Evolutionary conservation across 2,329 filamentous ascomycete species (phyloP).

Genomic region (Fusarium tuaranense): DNA sequence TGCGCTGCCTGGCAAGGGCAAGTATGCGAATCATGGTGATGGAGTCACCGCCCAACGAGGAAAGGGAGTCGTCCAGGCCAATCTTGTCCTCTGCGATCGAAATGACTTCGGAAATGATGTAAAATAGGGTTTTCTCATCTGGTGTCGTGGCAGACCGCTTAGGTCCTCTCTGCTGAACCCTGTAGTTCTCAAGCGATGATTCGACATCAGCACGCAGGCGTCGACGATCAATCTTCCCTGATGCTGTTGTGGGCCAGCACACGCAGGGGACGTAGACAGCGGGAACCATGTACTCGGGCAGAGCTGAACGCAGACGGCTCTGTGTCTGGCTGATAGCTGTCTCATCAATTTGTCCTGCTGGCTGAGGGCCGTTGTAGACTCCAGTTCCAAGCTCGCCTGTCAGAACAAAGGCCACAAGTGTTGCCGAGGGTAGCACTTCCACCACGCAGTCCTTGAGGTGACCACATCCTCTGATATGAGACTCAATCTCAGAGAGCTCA

Average conservation of each 20-base stretch:
- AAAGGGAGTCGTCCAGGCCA: not conserved
- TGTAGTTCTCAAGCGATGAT: not conserved
- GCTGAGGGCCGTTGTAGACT: not conserved
- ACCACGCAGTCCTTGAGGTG: not conserved
- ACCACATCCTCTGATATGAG: not conserved
- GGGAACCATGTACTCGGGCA: not conserved
- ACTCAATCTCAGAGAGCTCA: not conserved
- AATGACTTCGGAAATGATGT: not conserved
- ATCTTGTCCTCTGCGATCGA: not conserved
- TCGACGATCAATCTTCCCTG: not conserved
- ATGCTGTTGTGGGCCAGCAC: not conserved
- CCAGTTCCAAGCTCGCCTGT: not conserved
- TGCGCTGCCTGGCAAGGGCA: not conserved
- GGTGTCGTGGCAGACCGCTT: not conserved
- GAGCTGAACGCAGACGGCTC: not conserved
- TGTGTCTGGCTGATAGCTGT: not conserved
- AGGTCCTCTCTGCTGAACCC: not conserved
- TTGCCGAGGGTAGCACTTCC: not conserved
- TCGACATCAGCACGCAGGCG: not conserved
- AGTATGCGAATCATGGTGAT: not conserved
- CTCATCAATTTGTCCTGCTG: not conserved
- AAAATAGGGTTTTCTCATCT: not conserved
- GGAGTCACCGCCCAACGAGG: not conserved
- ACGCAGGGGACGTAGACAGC: not conserved
- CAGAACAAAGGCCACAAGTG: not conserved